Evolutionary conservation across 1,139 yeast species (phyloP), one percentile per base, ranked within the genome.

Genomic region (Suhomyces choctaworum): DNA sequence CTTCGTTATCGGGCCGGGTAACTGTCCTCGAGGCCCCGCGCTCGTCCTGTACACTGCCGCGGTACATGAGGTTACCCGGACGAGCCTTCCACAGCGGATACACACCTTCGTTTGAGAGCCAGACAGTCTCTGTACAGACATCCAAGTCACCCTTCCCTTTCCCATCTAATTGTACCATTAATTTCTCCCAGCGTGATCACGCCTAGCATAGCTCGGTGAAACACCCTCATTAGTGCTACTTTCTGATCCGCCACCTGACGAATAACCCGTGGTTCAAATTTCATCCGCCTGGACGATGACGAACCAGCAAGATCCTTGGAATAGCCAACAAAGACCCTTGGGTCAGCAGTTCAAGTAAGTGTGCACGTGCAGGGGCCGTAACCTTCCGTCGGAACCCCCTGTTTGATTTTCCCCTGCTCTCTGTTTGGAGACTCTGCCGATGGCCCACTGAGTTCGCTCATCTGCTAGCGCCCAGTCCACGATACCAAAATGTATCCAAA

Each of bases 321-420:
- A 59, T 34, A 63, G 53, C 43, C 73, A 66, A 40, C 72, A 62
- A 46, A 65, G 73, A 44, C 71, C 75, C 7, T 56, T 70, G 39
- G 69, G 70, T 29, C 76, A 66, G 48, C 70, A 61, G 40, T 69
- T 66, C 58, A 69, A 66, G 76, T 70, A 69, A 45, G 76, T 68
- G 46, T 32, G 22, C 13, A 14, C 7, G 16, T 10, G 3, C 5
- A 4, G 22, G 22, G 9, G 26, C 13, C 11, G 13, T 14, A n/a
- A n/a, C n/a, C n/a, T n/a, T n/a, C n/a, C n/a, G n/a, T n/a, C n/a
- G n/a, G n/a, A n/a, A n/a, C n/a, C n/a, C n/a, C n/a, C n/a, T n/a
- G n/a, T n/a, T n/a, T n/a, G n/a, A n/a, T n/a, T n/a, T n/a, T n/a
- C n/a, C n/a, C n/a, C n/a, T n/a, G n/a, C n/a, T n/a, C n/a, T n/a